Evolutionary conservation across 352 stramenopile genomes (phyloP), one percentile per base, ranked within the genome.

Genomic region (Pythium guiyangense): DNA sequence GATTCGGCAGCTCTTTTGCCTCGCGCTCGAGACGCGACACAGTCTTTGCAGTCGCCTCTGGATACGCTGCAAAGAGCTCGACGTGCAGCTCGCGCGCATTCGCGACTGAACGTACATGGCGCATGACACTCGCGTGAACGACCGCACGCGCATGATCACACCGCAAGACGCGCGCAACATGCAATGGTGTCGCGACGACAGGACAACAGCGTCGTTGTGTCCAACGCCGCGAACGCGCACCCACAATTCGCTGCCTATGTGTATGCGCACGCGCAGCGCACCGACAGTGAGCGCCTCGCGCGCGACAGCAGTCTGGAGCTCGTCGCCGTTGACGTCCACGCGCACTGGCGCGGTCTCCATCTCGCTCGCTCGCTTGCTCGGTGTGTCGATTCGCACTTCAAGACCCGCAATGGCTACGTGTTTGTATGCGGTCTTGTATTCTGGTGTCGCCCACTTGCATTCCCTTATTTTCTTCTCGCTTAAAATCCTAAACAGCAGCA

Each of bases 1-100:
- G 73, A 34, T 84, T 84, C 22, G 71, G 64, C 52, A 85, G 64
- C 44, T 81, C 73, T 57, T 86, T 88, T 48, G 77, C 73, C 62
- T 88, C 77, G 31, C 77, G 77, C 67, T 88, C 77, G 44, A 84
- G 60, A 6, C 77, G 64, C 54, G 77, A 88, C 53, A 84, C 74
- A 51, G 68, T 73, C 60, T 88, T 88, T 18, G 64, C 77, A 29
- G 69, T 62, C 1, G 59, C 57, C 57, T 88, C 78, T 5, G 75
- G 67, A 39, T 68, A 78, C 54, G 70, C 65, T 17, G 45, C 52
- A 40, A 86, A 88, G 48, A 88, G 66, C 57, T 86, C 67, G 6
- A 56, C 62, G 46, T 88, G 78, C 29, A 78, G 61, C 46, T 59
- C 56, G 15, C 27, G 49, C 9, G 60, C 71, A 54, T 88, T 72